phyloP scores from a whole-genome alignment of 1,284 basidiomycete genomes.

The Ceratobasidium sp. region DNA sequence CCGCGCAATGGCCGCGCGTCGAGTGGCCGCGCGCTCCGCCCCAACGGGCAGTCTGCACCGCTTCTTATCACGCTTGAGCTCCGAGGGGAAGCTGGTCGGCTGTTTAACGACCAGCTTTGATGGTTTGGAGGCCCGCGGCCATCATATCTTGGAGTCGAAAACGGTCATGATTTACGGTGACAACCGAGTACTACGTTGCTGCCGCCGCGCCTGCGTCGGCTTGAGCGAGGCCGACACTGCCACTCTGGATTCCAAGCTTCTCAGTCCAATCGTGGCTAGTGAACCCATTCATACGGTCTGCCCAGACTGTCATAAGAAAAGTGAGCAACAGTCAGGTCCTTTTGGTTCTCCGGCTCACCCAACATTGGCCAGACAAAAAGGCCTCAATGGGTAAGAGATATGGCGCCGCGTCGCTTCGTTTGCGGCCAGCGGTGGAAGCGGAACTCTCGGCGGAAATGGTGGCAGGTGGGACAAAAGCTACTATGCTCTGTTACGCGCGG shows the following conservation, averaged over 20 bases:
- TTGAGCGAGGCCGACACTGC: background rate
- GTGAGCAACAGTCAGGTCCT: background rate
- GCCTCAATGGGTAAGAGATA: background rate
- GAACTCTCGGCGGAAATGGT: background rate
- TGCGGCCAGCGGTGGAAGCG: conserved; percentile 11
- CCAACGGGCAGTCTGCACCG: background rate
- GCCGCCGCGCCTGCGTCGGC: background rate
- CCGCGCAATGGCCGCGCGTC: background rate
- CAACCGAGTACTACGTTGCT: conserved; percentile 9
- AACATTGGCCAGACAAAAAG: background rate
- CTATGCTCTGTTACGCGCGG: background rate
- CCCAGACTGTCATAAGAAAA: background rate
- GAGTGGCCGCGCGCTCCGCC: background rate
- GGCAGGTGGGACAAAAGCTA: background rate
- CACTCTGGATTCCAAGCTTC: background rate
- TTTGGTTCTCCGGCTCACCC: background rate
- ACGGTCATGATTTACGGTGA: conserved; percentile 9
- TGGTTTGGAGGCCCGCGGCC: background rate
- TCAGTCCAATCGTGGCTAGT: too few relatives aligned
- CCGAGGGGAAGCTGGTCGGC: background rate
- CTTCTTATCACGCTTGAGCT: background rate
- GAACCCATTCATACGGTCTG: background rate
- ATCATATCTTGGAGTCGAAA: background rate
- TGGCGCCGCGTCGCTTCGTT: background rate
- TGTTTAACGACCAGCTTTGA: conserved; percentile 25